These are phyloP conservation scores for Carpinus viminea DNA, from an alignment of 306 rosid genomes.

Conservation along the genomic window DNA sequence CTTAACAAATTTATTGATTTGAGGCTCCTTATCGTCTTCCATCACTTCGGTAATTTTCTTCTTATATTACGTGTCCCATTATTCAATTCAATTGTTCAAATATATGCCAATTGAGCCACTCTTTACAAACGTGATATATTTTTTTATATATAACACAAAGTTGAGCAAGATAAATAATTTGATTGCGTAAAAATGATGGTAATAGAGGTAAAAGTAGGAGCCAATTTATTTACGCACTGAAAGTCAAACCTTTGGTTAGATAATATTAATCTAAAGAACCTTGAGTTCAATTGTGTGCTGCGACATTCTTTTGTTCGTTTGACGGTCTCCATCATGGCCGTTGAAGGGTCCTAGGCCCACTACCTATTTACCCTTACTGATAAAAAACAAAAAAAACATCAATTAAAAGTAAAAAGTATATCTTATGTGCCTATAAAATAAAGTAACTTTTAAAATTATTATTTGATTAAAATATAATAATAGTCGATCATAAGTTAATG, in stretches of 20 bases:
- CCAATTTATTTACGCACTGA: neutral
- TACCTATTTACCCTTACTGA: neutral
- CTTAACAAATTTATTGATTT: too few species aligned
- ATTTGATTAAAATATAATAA: too few species aligned
- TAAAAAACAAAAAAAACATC: neutral
- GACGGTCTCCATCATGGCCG: constrained; percentile 8
- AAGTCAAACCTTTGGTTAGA: neutral
- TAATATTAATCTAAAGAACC: neutral
- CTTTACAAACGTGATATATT: too few species aligned
- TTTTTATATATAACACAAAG: neutral
- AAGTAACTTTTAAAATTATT: too few species aligned
- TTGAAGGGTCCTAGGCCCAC: neutral
- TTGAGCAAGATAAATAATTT: neutral
- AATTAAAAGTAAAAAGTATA: too few species aligned
- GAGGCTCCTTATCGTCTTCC: too few species aligned
- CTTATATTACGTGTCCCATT: too few species aligned
- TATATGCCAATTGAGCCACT: too few species aligned
- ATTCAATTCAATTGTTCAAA: too few species aligned
- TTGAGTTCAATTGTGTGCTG: neutral
- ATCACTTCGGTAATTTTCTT: too few species aligned
- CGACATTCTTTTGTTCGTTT: constrained; percentile 9
- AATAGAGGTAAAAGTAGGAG: neutral
- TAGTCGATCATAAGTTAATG: too few species aligned
- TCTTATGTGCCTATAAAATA: too few species aligned
- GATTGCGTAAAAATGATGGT: neutral